Evolutionary conservation across 2,329 filamentous ascomycete species (phyloP).

Genomic region (Neonectria punicea): DNA sequence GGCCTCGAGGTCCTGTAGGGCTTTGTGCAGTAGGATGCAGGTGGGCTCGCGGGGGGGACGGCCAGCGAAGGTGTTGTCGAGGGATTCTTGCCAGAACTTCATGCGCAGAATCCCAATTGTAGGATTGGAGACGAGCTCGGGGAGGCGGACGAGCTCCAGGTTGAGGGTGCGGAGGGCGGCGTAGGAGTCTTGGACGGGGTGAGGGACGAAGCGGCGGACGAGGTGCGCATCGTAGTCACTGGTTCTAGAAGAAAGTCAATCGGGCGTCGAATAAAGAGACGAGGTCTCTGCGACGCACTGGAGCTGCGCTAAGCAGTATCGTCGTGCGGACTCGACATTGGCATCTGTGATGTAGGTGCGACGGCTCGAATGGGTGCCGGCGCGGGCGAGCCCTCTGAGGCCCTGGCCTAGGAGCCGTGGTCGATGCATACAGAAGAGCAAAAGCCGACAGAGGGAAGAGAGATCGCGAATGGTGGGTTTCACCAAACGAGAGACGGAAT

Average conservation of each 20-base stretch:
- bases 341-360: slow-evolving; percentile 61
- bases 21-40: slow-evolving; percentile 82
- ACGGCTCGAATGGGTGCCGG: slow-evolving; percentile 35
- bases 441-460: background rate
- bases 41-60: slow-evolving; percentile 90
- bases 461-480: background rate
- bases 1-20: slow-evolving; percentile 70
- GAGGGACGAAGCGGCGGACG: slow-evolving; percentile 85
- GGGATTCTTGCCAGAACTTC: slow-evolving; percentile 92
- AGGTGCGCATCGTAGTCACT: slow-evolving; percentile 91
- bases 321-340: slow-evolving; percentile 63
- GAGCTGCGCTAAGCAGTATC: slow-evolving; percentile 65
- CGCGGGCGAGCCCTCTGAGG: slow-evolving; percentile 50
- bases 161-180: slow-evolving; percentile 93
- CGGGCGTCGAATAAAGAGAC: rapidly evolving
- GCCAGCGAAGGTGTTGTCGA: slow-evolving; percentile 81
- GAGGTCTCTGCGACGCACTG: slow-evolving; percentile 49
- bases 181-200: slow-evolving; percentile 81
- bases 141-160: slow-evolving; percentile 88
- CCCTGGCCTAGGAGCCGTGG: slow-evolving; percentile 50
- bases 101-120: slow-evolving; percentile 88
- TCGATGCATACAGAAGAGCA: slow-evolving; percentile 52
- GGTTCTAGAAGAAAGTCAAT: slow-evolving; percentile 63
- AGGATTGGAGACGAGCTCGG: slow-evolving; percentile 89
- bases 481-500: slow-evolving; percentile 15